Conservation (phyloP, 164 flowering plant genomes). For the Santalum album region DNA sequence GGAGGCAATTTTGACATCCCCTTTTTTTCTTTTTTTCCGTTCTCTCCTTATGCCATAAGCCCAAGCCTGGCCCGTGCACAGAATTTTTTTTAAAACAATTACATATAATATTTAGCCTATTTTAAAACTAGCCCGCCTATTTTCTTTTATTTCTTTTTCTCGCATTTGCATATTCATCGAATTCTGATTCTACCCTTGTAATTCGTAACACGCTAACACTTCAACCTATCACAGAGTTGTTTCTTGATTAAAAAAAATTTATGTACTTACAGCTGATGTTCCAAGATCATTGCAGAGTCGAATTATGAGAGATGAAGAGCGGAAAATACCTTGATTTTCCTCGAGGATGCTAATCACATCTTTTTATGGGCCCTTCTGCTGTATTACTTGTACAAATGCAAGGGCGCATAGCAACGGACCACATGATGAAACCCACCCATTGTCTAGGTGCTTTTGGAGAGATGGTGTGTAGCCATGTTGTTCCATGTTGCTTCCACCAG, state of each 20-base stretch:
- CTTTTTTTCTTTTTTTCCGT: no score
- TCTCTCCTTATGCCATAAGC: no score
- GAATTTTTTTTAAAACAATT: no score
- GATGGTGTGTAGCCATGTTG: constrained; percentile 27
- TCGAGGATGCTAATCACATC: constrained; percentile 15
- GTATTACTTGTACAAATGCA: constrained; percentile 16
- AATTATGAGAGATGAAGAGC: constrained; percentile 21
- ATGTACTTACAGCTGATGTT: constrained; percentile 19
- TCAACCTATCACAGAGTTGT: no score
- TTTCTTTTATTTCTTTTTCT: no score
- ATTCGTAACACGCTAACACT: no score
- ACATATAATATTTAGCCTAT: no score
- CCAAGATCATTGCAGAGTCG: constrained; percentile 37
- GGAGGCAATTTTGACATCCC: no score
- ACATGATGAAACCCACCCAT: constrained; percentile 45
- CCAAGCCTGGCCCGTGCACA: no score
- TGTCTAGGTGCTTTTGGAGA: constrained; percentile 35
- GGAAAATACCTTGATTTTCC: constrained; percentile 10
- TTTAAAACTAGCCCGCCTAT: no score
- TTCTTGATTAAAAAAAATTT: neutral
- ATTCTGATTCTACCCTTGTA: no score
- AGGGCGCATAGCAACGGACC: constrained; percentile 27
- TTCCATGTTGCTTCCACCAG: constrained; percentile 51
- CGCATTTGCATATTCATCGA: no score
- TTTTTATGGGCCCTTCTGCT: neutral